phyloP scores from a whole-genome alignment of 2,329 filamentous ascomycete genomes.

The Aureobasidium sp. region DNA sequence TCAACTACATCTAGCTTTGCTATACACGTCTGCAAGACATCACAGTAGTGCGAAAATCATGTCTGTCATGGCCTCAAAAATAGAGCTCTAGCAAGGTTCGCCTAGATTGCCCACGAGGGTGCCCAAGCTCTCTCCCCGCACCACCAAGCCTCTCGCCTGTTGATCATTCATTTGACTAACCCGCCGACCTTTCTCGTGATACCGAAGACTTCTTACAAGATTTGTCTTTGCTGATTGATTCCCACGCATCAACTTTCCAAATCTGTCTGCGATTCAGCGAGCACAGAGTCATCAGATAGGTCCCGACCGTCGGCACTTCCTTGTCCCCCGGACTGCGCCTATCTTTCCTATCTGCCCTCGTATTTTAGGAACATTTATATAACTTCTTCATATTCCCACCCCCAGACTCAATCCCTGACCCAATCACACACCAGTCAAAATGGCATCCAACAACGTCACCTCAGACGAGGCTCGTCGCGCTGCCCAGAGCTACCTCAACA shows the following conservation, averaged over 20 bases:
- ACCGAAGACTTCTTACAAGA: background rate
- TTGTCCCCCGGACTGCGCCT: background rate
- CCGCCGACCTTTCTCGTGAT: background rate
- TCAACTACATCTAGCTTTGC: background rate
- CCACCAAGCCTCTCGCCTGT: background rate
- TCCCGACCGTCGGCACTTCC: background rate
- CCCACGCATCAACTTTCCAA: background rate
- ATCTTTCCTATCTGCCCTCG: background rate
- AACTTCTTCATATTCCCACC: background rate
- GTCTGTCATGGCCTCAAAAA: background rate
- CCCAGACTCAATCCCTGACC: background rate
- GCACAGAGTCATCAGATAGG: background rate
- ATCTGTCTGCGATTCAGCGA: background rate
- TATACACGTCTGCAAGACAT: background rate
- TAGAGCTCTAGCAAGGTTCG: background rate
- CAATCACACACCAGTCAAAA: background rate
- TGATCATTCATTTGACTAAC: constrained; percentile 12
- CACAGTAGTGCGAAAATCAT: background rate
- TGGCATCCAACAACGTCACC: background rate
- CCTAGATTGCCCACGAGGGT: constrained; percentile 9
- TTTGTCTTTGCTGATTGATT: background rate
- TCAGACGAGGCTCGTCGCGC: constrained; percentile 10
- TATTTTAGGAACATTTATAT: background rate
- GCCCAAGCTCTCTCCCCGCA: constrained; percentile 1
- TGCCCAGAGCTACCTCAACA: constrained; percentile 15